Conservation (phyloP, 192 early-diverging fungal species). For the Spizellomyces sp. region DNA sequence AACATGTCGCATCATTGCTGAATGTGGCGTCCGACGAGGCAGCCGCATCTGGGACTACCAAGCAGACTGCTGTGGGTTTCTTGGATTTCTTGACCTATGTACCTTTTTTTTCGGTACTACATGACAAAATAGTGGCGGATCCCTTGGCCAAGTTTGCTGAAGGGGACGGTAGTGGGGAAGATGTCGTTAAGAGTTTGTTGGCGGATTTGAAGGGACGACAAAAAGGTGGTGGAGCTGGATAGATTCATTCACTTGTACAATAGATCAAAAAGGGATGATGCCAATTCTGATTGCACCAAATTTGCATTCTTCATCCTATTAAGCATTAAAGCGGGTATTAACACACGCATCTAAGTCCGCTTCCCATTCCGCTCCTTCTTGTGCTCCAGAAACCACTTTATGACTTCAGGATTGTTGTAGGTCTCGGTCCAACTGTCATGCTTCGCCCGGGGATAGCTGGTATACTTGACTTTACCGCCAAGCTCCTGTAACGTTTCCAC, state of each 20-base stretch:
- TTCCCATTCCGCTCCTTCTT: slow-evolving; percentile 8
- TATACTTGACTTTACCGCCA: slow-evolving; percentile 8
- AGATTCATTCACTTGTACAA: neutral
- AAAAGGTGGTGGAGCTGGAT: neutral
- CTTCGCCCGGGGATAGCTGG: neutral
- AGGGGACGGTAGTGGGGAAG: slow-evolving; percentile 10
- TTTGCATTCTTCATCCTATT: too few species aligned
- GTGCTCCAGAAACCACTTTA: slow-evolving; percentile 15
- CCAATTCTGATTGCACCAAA: neutral
- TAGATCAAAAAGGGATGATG: neutral
- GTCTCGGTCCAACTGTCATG: slow-evolving; percentile 18
- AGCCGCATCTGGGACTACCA: neutral
- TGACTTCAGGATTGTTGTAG: slow-evolving; percentile 6
- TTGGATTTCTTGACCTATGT: slow-evolving; percentile 33
- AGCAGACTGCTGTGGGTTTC: slow-evolving; percentile 24
- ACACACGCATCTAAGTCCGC: neutral
- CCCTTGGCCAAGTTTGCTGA: slow-evolving; percentile 17
- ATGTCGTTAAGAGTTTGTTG: slow-evolving; percentile 14
- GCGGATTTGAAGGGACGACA: slow-evolving; percentile 3
- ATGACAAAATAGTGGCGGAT: slow-evolving; percentile 28
- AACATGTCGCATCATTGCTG: slow-evolving; percentile 13
- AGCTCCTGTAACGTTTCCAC: slow-evolving; percentile 4
- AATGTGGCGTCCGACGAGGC: slow-evolving; percentile 17
- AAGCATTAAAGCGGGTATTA: too few species aligned
- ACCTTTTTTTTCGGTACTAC: slow-evolving; percentile 28